A percentile compares a stretch with the other conserved stretches of the same genome.
Evolutionary conservation across 1,139 yeast species (phyloP).

Genomic region (Protomyces gravidus): DNA sequence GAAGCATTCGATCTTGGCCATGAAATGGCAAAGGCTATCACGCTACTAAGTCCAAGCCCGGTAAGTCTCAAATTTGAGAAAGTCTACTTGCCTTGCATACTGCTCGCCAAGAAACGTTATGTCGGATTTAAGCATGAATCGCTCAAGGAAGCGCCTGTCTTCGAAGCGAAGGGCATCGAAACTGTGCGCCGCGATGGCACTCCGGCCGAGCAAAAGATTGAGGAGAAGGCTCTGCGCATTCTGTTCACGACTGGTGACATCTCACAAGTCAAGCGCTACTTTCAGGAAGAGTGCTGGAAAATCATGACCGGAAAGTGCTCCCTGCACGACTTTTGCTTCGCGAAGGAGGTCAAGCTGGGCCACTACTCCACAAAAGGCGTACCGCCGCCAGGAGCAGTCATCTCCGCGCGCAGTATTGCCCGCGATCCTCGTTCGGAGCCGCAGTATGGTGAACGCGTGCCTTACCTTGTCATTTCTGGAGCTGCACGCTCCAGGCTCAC

Average conservation of each 20-base stretch:
- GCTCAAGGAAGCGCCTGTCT: constrained; percentile 57
- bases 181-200: constrained; percentile 91
- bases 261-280: constrained; percentile 62
- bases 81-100: constrained; percentile 79
- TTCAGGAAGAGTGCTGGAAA: constrained; percentile 61
- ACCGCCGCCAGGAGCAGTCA: constrained; percentile 87
- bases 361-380: constrained; percentile 65
- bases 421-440: constrained; percentile 73
- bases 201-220: constrained; percentile 82
- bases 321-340: constrained; percentile 81
- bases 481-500: constrained; percentile 59
- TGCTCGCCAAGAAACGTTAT: constrained; percentile 81
- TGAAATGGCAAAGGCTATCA: constrained; percentile 60
- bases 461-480: constrained; percentile 74
- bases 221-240: constrained; percentile 58
- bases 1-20: constrained; percentile 77
- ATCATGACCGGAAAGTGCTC: constrained; percentile 59
- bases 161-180: constrained; percentile 96
- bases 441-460: constrained; percentile 82
- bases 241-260: constrained; percentile 71
- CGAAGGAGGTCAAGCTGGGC: constrained; percentile 83
- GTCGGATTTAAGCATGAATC: constrained; percentile 77
- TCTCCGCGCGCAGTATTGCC: constrained; percentile 59
- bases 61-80: constrained; percentile 82
- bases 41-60: constrained; percentile 74